These are phyloP conservation scores for Clathrus columnatus DNA, from an alignment of 768 basidiomycete species.

Conservation along the genomic window DNA sequence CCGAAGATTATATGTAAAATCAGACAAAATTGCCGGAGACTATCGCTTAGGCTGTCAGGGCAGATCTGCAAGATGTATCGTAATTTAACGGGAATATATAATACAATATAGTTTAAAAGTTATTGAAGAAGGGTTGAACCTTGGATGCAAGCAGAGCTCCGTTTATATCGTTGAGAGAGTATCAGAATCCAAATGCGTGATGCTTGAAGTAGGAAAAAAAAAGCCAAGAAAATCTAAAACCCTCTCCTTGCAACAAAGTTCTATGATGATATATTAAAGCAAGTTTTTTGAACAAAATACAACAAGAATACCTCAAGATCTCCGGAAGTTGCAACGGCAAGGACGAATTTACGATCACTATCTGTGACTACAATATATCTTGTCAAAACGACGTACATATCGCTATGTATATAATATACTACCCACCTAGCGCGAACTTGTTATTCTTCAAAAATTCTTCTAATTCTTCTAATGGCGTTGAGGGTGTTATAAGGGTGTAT, in stretches of 20 bases:
- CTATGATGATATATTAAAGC: conserved; percentile 5
- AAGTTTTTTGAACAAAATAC: neutral
- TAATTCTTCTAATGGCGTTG: conserved; percentile 70
- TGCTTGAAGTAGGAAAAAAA: neutral
- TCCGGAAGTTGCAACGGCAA: conserved; percentile 68
- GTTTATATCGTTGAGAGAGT: too few species aligned
- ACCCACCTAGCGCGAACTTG: conserved; percentile 66
- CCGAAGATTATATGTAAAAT: too few species aligned
- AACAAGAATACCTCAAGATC: conserved; percentile 45
- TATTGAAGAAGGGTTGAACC: neutral
- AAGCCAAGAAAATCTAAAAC: conserved; percentile 10
- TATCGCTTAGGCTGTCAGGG: too few species aligned
- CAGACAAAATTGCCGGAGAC: too few species aligned
- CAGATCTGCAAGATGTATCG: neutral
- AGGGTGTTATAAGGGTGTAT: conserved; percentile 75
- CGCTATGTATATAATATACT: neutral
- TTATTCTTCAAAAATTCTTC: conserved; percentile 67
- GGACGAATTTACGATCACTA: conserved; percentile 67
- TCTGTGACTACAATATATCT: conserved; percentile 60
- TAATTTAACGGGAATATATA: neutral
- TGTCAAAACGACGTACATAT: neutral
- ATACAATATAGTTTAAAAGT: neutral
- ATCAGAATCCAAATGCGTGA: too few species aligned
- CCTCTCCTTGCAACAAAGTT: conserved; percentile 48
- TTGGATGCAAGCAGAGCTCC: too few species aligned